phyloP scores from a whole-genome alignment of 2,329 filamentous ascomycete species.

The Truncatella angustata region DNA sequence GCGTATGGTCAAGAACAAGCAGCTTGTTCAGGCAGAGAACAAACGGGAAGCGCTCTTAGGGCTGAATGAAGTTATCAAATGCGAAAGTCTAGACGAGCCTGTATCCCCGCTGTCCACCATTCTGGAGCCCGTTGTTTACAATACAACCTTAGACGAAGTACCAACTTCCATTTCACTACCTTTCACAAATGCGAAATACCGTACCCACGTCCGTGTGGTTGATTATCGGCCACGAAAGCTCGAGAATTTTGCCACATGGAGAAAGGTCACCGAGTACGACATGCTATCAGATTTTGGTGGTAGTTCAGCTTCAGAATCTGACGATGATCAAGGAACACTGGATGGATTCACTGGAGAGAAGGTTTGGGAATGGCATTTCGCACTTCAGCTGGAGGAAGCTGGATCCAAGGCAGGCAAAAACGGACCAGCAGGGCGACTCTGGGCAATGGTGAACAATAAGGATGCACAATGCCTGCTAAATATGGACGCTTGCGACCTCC shows the following conservation, averaged over 20 bases:
- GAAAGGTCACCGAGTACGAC: constrained; percentile 45
- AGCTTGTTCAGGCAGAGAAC: constrained; percentile 25
- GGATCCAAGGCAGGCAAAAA: constrained; percentile 27
- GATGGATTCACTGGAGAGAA: constrained; percentile 23
- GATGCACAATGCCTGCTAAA: constrained; percentile 47
- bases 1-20: constrained; percentile 22
- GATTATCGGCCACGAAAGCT: constrained; percentile 74
- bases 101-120: constrained; percentile 37
- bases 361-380: constrained; percentile 82
- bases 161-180: constrained; percentile 50
- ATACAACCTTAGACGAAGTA: constrained; percentile 40
- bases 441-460: constrained; percentile 64
- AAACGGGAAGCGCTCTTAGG: constrained; percentile 23
- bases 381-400: constrained; percentile 73
- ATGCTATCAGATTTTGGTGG: constrained; percentile 45
- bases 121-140: constrained; percentile 35
- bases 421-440: constrained; percentile 50
- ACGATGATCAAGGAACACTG: constrained; percentile 25
- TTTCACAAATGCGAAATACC: constrained; percentile 73
- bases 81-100: constrained; percentile 39
- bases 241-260: constrained; percentile 64
- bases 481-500: constrained; percentile 55
- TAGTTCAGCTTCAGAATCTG: constrained; percentile 27
- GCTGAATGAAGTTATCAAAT: constrained; percentile 37
- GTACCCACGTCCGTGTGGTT: constrained; percentile 70